These are phyloP conservation scores for Zoysia pacifica DNA, from an alignment of 176 grass and related monocot species.

Conservation along the genomic window DNA sequence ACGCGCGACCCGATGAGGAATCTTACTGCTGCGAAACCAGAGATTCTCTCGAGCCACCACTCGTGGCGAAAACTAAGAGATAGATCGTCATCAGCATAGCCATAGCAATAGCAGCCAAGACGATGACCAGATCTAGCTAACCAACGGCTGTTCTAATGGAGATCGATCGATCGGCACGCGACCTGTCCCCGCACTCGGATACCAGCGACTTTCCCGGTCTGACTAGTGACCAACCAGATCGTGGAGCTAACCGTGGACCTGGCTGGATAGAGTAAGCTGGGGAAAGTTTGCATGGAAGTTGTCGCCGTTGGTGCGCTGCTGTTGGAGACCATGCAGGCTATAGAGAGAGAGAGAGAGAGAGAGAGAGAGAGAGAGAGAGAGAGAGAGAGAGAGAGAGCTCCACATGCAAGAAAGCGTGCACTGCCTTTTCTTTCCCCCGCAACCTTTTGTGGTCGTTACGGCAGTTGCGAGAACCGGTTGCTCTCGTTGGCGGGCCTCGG, in stretches of 20 bases:
- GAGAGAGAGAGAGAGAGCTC: neutral
- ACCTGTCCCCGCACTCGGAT: neutral
- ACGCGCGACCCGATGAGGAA: neutral
- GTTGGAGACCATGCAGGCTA: neutral
- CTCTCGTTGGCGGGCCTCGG: neutral
- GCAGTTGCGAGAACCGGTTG: neutral
- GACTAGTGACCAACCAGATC: neutral
- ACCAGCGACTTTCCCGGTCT: too few relatives aligned
- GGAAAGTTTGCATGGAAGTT: conserved; percentile 19
- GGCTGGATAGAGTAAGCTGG: conserved; percentile 23
- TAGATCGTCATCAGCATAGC: neutral
- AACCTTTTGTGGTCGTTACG: neutral
- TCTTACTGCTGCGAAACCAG: neutral
- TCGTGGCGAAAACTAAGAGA: too few relatives aligned
- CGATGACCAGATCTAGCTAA: neutral
- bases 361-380: neutral
- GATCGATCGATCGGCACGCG: conserved; percentile 1
- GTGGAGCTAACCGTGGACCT: neutral
- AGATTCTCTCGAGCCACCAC: neutral
- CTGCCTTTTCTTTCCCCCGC: neutral
- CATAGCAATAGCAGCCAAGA: neutral
- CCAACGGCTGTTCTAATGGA: neutral
- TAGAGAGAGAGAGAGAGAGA: neutral
- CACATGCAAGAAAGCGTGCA: neutral
- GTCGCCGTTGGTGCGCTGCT: neutral